Percentiles rank a stretch among this genome's conserved stretches.
These are phyloP conservation scores for Ogataea saltuana DNA, from an alignment of 805 yeast species.

Conservation along the genomic window DNA sequence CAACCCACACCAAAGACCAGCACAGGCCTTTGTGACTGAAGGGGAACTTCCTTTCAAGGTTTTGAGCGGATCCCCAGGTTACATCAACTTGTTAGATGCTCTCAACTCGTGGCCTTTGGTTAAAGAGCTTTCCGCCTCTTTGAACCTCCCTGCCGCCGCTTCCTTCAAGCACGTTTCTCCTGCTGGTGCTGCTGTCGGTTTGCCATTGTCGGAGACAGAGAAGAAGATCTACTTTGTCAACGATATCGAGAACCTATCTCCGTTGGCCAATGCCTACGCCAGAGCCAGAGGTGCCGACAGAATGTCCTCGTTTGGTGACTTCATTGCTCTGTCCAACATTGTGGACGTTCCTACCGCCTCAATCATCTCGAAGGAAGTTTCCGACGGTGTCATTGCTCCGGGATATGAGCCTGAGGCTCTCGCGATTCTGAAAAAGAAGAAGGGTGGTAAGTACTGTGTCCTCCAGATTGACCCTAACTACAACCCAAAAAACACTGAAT, in stretches of 20 bases:
- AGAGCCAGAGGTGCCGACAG: slow-evolving; percentile 99
- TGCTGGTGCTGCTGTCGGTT: slow-evolving; percentile 97
- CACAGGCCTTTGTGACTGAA: slow-evolving; percentile 87
- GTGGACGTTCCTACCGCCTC: slow-evolving; percentile 96
- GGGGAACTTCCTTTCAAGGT: slow-evolving; percentile 95
- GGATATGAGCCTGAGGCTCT: slow-evolving; percentile 93
- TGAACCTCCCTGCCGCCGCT: slow-evolving; percentile 97
- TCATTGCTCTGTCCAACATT: slow-evolving; percentile 94
- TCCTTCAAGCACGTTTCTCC: slow-evolving; percentile 98
- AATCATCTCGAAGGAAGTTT: slow-evolving; percentile 95
- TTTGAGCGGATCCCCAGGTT: slow-evolving; percentile 93
- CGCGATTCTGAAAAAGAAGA: slow-evolving; percentile 84
- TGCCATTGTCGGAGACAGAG: slow-evolving; percentile 88
- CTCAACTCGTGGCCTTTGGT: slow-evolving; percentile 98
- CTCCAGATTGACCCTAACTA: slow-evolving; percentile 94
- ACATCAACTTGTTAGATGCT: slow-evolving; percentile 94
- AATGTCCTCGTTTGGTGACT: slow-evolving; percentile 99
- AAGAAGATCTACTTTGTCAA: slow-evolving; percentile 94
- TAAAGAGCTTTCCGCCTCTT: slow-evolving; percentile 90
- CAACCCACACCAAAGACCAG: slow-evolving; percentile 99
- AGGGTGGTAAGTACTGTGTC: slow-evolving; percentile 96
- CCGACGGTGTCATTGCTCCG: slow-evolving; percentile 99
- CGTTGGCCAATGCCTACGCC: slow-evolving; percentile 96
- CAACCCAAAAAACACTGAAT: slow-evolving; percentile 77
- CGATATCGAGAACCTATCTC: slow-evolving; percentile 92